A percentile compares a stretch with the other conserved stretches of the same genome.
Evolutionary conservation across 1,139 yeast species (phyloP).

Genomic region (Candida mesenterica): DNA sequence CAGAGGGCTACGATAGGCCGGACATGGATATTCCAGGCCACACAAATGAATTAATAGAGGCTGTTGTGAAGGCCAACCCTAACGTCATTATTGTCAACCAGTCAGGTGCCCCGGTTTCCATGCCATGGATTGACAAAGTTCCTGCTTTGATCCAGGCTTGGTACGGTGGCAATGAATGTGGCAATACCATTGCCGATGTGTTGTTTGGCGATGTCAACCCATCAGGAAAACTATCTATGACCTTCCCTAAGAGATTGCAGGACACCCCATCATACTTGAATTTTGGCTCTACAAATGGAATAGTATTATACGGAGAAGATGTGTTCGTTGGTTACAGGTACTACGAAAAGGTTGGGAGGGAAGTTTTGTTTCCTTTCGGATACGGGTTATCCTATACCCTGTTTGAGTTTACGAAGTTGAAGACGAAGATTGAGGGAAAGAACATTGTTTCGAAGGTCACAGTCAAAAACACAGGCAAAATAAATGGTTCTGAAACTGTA

Average conservation of each 20-base stretch:
- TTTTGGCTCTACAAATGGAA: slow-evolving; percentile 31
- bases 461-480: slow-evolving; percentile 42
- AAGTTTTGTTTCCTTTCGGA: slow-evolving; percentile 59
- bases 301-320: slow-evolving; percentile 55
- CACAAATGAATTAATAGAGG: slow-evolving; percentile 46
- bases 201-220: slow-evolving; percentile 29
- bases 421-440: slow-evolving; percentile 15
- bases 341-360: slow-evolving; percentile 49
- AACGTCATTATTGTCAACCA: slow-evolving; percentile 57
- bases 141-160: slow-evolving; percentile 51
- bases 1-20: slow-evolving; percentile 19
- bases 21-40: slow-evolving; percentile 32
- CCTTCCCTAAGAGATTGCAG: slow-evolving; percentile 23
- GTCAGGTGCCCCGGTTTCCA: slow-evolving; percentile 60
- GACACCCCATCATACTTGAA: slow-evolving; percentile 25
- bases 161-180: slow-evolving; percentile 36
- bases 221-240: slow-evolving; percentile 24
- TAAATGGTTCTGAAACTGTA: slow-evolving; percentile 45
- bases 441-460: slow-evolving; percentile 25
- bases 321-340: slow-evolving; percentile 60
- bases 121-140: slow-evolving; percentile 54
- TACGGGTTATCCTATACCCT: slow-evolving; percentile 57
- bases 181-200: slow-evolving; percentile 29
- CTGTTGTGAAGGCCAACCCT: slow-evolving; percentile 46
- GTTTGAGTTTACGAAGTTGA: slow-evolving; percentile 26